These are phyloP conservation scores for Mycena pura DNA, from an alignment of 768 basidiomycete genomes.

Conservation along the genomic window DNA sequence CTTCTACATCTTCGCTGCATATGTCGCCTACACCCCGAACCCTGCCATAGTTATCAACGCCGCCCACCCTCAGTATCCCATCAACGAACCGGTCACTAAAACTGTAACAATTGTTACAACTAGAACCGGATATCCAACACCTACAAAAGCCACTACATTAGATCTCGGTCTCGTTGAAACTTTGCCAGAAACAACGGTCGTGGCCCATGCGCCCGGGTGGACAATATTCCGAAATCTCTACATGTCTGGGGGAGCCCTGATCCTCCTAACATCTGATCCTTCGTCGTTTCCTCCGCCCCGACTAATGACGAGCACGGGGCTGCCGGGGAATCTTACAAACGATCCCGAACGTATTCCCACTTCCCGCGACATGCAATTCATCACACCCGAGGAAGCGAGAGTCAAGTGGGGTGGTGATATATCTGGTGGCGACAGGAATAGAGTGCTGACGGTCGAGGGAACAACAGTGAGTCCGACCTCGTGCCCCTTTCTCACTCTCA, in stretches of 20 bases:
- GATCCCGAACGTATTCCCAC: slow-evolving; percentile 61
- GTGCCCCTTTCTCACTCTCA: background rate
- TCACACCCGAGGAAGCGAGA: slow-evolving; percentile 54
- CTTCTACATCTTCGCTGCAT: slow-evolving; percentile 50
- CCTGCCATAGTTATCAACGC: slow-evolving; percentile 37
- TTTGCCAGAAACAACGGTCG: slow-evolving; percentile 61
- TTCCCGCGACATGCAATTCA: slow-evolving; percentile 50
- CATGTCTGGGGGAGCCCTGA: slow-evolving; percentile 28
- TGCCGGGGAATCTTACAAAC: slow-evolving; percentile 54
- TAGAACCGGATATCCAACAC: background rate
- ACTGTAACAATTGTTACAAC: slow-evolving; percentile 11
- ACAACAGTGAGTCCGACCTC: slow-evolving; percentile 51
- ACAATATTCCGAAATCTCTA: slow-evolving; percentile 85
- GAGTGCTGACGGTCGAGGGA: slow-evolving; percentile 59
- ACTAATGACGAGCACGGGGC: slow-evolving; percentile 60
- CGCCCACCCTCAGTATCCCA: slow-evolving; percentile 7
- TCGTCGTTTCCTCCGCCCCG: slow-evolving; percentile 38
- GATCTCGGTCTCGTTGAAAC: slow-evolving; percentile 21
- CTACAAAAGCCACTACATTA: slow-evolving; percentile 11
- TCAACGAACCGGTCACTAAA: slow-evolving; percentile 1
- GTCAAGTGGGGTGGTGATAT: slow-evolving; percentile 51
- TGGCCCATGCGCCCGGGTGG: slow-evolving; percentile 82
- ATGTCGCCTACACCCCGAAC: slow-evolving; percentile 30
- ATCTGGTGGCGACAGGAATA: slow-evolving; percentile 33
- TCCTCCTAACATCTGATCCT: slow-evolving; percentile 15